A percentile compares a stretch with the other conserved stretches of the same genome.
Evolutionary conservation across 1,284 basidiomycete species (phyloP).

Genomic region (Tylopilus sp.): DNA sequence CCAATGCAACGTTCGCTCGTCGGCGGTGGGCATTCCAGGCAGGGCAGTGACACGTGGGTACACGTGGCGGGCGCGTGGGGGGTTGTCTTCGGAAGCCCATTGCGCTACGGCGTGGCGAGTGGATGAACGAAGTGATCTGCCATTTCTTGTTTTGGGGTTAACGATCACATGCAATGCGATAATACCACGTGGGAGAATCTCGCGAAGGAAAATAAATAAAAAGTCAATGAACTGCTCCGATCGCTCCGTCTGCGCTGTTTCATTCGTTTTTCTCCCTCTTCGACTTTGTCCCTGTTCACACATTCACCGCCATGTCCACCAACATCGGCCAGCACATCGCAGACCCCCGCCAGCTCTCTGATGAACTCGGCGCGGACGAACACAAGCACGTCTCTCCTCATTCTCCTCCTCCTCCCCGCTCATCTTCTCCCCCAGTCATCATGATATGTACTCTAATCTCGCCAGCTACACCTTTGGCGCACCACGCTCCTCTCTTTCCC

Average conservation of each 20-base stretch:
- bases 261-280: not conserved
- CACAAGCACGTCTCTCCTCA: constrained; percentile 5
- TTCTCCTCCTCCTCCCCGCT: not conserved
- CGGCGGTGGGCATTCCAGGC: not conserved
- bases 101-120: not conserved
- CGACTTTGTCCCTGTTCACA: constrained; percentile 8
- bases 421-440: not conserved
- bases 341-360: constrained; percentile 32
- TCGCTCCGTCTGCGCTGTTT: not conserved
- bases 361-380: constrained; percentile 23
- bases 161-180: constrained; percentile 22
- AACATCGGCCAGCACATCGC: constrained; percentile 29
- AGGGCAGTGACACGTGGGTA: constrained; percentile 14
- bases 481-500: constrained; percentile 5
- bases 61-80: constrained; percentile 23
- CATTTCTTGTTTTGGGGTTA: constrained; percentile 1
- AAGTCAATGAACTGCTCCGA: constrained; percentile 1
- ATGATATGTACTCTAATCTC: constrained; percentile 28
- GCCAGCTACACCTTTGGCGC: constrained; percentile 29
- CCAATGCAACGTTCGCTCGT: not conserved
- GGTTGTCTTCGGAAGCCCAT: not conserved
- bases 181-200: constrained; percentile 25
- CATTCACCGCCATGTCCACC: constrained; percentile 16
- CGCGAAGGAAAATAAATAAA: constrained; percentile 3
- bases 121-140: not conserved